Percentiles rank a stretch among this genome's conserved stretches.
phyloP scores from a whole-genome alignment of 176 grass and related monocot species.

The Tillandsia leiboldiana region DNA sequence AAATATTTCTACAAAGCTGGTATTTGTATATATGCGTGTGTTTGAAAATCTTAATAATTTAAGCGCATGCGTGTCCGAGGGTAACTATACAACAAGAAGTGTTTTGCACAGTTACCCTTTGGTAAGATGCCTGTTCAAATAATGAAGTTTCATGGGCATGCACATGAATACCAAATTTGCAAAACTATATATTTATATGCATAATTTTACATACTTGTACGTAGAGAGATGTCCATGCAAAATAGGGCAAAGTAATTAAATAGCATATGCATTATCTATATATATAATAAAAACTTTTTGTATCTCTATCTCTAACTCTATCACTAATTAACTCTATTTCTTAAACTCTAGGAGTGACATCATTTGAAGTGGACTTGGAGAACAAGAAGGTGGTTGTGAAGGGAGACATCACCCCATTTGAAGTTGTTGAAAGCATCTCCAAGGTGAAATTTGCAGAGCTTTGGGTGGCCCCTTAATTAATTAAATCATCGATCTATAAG shows the following conservation, averaged over 20 bases:
- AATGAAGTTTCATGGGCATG: too few species aligned
- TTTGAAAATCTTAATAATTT: too few species aligned
- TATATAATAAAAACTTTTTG: neutral
- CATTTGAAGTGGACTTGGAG: constrained; percentile 84
- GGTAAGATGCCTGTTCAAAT: too few species aligned
- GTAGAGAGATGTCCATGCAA: too few species aligned
- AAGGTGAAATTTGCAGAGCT: constrained; percentile 87
- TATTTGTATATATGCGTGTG: neutral
- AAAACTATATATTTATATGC: too few species aligned
- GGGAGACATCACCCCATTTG: constrained; percentile 86
- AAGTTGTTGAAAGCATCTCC: constrained; percentile 73
- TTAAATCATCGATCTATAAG: constrained; percentile 8
- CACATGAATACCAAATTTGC: too few species aligned
- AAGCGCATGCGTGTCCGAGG: too few species aligned
- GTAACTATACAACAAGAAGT: too few species aligned
- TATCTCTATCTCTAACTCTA: constrained; percentile 1
- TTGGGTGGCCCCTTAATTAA: constrained; percentile 36
- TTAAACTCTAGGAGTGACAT: constrained; percentile 50
- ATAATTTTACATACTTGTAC: too few species aligned
- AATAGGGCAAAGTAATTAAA: too few species aligned
- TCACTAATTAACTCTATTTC: neutral
- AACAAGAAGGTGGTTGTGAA: constrained; percentile 85
- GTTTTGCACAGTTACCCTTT: too few species aligned
- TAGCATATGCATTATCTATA: neutral
- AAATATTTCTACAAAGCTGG: neutral